A percentile compares a stretch with the other conserved stretches of the same genome.
These are phyloP conservation scores for Tubosaeta brunneosetosa DNA, from an alignment of 768 basidiomycete species.

Conservation along the genomic window DNA sequence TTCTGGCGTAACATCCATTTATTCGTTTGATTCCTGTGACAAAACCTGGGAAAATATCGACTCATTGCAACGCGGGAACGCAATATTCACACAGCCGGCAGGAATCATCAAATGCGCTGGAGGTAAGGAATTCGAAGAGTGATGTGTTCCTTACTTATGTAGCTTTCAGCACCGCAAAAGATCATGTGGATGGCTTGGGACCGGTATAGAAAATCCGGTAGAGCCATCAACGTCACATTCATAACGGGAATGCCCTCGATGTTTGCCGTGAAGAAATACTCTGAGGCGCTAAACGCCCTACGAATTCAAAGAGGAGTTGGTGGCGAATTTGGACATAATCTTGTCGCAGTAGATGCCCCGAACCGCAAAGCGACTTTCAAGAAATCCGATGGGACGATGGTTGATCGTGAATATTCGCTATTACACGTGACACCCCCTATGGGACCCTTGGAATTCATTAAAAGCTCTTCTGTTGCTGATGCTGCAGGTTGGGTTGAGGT, in stretches of 20 bases:
- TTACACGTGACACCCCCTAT: constrained; percentile 90
- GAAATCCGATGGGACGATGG: constrained; percentile 61
- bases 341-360: constrained; percentile 66
- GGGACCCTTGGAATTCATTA: constrained; percentile 82
- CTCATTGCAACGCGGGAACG: constrained; percentile 67
- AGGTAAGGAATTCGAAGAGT: constrained; percentile 38
- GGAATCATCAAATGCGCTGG: constrained; percentile 93
- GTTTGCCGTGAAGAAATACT: constrained; percentile 97
- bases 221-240: constrained; percentile 67
- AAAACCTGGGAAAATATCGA: constrained; percentile 85
- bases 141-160: constrained; percentile 2
- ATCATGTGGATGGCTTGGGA: constrained; percentile 99
- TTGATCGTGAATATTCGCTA: constrained; percentile 73
- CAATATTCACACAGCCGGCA: constrained; percentile 92
- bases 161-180: constrained; percentile 70
- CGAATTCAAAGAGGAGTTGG: constrained; percentile 75
- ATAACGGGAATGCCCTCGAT: constrained; percentile 91
- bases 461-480: constrained; percentile 73
- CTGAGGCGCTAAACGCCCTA: constrained; percentile 75
- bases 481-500: constrained; percentile 88
- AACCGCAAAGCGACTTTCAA: constrained; percentile 83
- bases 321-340: constrained; percentile 80
- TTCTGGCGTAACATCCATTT: constrained; percentile 88
- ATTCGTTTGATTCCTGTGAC: constrained; percentile 86
- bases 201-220: constrained; percentile 57